Base-by-base conservation (phyloP, 768 basidiomycete genomes). In the Lentinus tigrinus region DNA sequence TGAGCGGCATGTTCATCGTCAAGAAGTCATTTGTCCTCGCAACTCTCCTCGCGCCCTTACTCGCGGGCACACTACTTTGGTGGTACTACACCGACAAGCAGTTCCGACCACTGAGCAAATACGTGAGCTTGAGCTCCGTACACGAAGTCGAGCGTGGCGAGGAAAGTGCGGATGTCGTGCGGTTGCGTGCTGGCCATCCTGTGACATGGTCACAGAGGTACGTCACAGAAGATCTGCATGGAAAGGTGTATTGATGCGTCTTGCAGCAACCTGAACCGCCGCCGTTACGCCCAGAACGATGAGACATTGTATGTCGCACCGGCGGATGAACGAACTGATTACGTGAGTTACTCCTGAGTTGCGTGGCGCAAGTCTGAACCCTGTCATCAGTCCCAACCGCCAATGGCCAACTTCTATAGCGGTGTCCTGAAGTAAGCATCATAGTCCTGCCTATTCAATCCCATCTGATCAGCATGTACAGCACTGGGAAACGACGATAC, bases 291-390 rank as follows among this genome's bases (percentile, higher is more conserved):
- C 2, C 87, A 92, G 67, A 93, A 95, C 65, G 95, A 97, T 63
- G 95, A 97, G 63, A 94, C 91, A 1, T 71, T 98, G 28, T 98
- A 98, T 67, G 92, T 97, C 52, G 96, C 95, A 5, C 95, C 95
- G 0, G 93, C 95, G 65, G 95, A 96, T 69, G 90, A 91, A 64
- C 79, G 90, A 34, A 95, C 94, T 17, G 92, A 95, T 74, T 95
- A 95, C 71, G 90, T 89, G 61, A 58, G 81, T 72, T 1, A 42
- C 6, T 16, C 17, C 1, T 19, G 16, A 9, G 16, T 17, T 2
- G 5, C 17, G 36, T 24, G 26, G 31, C 38, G 44, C 40, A 23
- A 39, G 47, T 19, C 65, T 50, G 31, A 57, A 57, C 49, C n/a
- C 63, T 61, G 50, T 47, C 3, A 65, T 2, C 65, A 95, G 89